phyloP scores from a whole-genome alignment of 805 yeast species.

The Yamadazyma sp. region DNA sequence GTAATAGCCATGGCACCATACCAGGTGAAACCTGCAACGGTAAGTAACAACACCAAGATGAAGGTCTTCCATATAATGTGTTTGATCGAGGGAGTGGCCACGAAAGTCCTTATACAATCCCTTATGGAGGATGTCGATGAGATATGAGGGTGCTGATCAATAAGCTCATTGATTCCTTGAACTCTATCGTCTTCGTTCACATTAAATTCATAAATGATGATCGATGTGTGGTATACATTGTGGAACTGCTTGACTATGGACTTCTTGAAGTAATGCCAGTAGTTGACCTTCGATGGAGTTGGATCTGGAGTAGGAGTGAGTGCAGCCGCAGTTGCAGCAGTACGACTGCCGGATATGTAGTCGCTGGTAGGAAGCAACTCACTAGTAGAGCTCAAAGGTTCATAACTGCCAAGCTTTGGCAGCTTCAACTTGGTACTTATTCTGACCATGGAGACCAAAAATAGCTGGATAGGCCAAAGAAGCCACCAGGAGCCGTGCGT shows the following conservation, averaged over 20 bases:
- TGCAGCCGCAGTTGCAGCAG: background rate
- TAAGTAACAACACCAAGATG: slow-evolving; percentile 56
- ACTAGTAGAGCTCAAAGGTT: slow-evolving; percentile 12
- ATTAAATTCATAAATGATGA: slow-evolving; percentile 42
- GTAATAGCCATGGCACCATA: slow-evolving; percentile 79
- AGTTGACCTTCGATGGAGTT: slow-evolving; percentile 12
- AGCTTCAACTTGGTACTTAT: slow-evolving; percentile 1
- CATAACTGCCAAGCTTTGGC: slow-evolving; percentile 9
- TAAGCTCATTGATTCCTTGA: slow-evolving; percentile 31
- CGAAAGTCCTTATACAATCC: slow-evolving; percentile 35
- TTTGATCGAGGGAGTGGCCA: slow-evolving; percentile 45
- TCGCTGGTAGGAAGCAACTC: slow-evolving; percentile 10
- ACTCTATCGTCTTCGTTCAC: slow-evolving; percentile 37
- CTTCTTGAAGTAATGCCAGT: slow-evolving; percentile 32
- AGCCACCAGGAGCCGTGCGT: slow-evolving; percentile 81
- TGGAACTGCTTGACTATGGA: slow-evolving; percentile 42
- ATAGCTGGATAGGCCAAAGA: slow-evolving; percentile 69
- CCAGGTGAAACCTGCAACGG: slow-evolving; percentile 82
- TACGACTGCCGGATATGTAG: slow-evolving; percentile 1
- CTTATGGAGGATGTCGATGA: slow-evolving; percentile 32
- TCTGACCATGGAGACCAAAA: slow-evolving; percentile 27
- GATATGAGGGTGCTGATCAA: slow-evolving; percentile 37
- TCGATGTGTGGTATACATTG: slow-evolving; percentile 44
- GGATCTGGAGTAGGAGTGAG: background rate
- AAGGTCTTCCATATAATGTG: slow-evolving; percentile 47